A percentile compares a stretch with the other conserved stretches of the same genome.
These are phyloP conservation scores for Hsuehochloa calcarea DNA, from an alignment of 176 grass and related monocot genomes.

Conservation along the genomic window DNA sequence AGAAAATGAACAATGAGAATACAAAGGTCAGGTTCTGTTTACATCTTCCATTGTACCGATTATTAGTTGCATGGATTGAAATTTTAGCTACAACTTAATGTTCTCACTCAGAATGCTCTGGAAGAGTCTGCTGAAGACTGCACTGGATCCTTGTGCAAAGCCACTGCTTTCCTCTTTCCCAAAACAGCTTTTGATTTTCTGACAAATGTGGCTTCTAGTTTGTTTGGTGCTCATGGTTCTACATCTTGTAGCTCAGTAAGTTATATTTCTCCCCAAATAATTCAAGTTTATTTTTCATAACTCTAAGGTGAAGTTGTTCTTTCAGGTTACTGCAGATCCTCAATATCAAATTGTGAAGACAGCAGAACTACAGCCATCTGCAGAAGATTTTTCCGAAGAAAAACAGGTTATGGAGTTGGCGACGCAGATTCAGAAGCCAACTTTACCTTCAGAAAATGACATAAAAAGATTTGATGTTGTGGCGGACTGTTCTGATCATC, in stretches of 20 bases:
- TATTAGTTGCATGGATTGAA: constrained; percentile 5
- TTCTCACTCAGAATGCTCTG: constrained; percentile 40
- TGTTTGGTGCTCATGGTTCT: constrained; percentile 52
- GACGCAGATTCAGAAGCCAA: constrained; percentile 41
- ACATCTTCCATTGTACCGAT: neutral
- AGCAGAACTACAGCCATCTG: constrained; percentile 44
- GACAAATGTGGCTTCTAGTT: constrained; percentile 53
- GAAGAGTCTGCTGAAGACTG: constrained; percentile 62
- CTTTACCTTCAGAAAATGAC: constrained; percentile 38
- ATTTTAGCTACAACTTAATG: constrained; percentile 9
- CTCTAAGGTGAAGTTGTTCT: constrained; percentile 29
- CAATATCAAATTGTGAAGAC: constrained; percentile 57
- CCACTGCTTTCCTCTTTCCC: constrained; percentile 51
- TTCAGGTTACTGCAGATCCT: constrained; percentile 51
- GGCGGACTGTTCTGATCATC: constrained; percentile 73
- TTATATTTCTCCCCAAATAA: constrained; percentile 17
- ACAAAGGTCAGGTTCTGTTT: constrained; percentile 42
- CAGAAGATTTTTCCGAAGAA: constrained; percentile 36
- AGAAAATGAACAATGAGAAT: constrained; percentile 39
- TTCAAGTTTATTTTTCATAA: constrained; percentile 1
- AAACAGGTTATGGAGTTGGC: constrained; percentile 43
- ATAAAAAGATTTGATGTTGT: constrained; percentile 77
- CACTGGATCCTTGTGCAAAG: constrained; percentile 51
- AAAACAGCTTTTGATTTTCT: constrained; percentile 69
- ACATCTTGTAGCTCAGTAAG: constrained; percentile 53